Evolutionary conservation across 2,329 filamentous ascomycete genomes (phyloP), one percentile per base, ranked within the genome.

Genomic region (Thielaviopsis musarum): DNA sequence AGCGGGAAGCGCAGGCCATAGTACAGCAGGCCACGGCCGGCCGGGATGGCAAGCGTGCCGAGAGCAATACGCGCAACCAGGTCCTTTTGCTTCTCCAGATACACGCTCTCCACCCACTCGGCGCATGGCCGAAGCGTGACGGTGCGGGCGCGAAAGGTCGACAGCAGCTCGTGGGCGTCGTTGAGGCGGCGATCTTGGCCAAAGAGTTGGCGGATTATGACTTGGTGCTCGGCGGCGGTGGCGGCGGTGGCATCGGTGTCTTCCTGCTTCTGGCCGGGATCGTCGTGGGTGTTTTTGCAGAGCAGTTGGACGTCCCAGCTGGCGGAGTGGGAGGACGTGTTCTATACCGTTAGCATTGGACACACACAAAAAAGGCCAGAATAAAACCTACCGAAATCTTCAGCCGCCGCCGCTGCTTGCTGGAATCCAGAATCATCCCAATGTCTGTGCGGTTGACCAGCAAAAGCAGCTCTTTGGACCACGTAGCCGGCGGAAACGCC

Each of bases 81-180:
- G 62, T 88, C 85, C 69, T 96, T 95, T 70, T 98, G 93, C 61
- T 87, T 88, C 68, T 98, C 93, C 10, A 98, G 75, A 60, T 95
- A 83, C 62, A 93, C 85, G 17, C 88, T 84, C 68, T 98, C 93
- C 22, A 84, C 81, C 86, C 88, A 93, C 49, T 82, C 81, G 0
- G 86, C 82, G 63, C 89, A 78, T 1, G 84, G 81, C 48, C 84
- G 77, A 62, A 91, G 85, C 57, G 87, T 85, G n/a, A 91, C 83
- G 12, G 88, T 75, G 51, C 91, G 83, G 15, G 88, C 78, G 66
- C 86, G 88, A 57, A 86, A 83, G 28, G 93, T 93, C 60, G 93
- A 91, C n/a, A 98, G 76, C 59, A 98, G 76, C 58, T 80, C 82
- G 59, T 85, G 83, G 0, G 90, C 93, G 72, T 98, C 93, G 62